phyloP scores from a whole-genome alignment of 176 grass and related monocot species.

The Zea mays region Zm-B73-REFERENCE-NAM-5.0 NC_050098.1:175349001-175349500 shows the following conservation, averaged over 20 bases:
- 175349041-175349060: not conserved
- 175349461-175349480: conserved; percentile 19
- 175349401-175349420: too few species aligned
- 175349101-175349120: conserved; percentile 10
- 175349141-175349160: not conserved
- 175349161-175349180: not conserved
- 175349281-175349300: not conserved
- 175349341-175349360: too few species aligned
- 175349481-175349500: conserved; percentile 20
- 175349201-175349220: too few species aligned
- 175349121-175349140: not conserved
- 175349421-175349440: not conserved
- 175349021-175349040: not conserved
- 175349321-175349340: too few species aligned
- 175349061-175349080: not conserved
- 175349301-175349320: too few species aligned
- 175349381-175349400: too few species aligned
- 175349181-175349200: too few species aligned
- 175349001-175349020: not conserved
- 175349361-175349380: too few species aligned
- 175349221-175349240: too few species aligned
- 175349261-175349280: not conserved
- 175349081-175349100: not conserved
- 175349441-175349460: not conserved
- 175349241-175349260: not conserved